These are phyloP conservation scores for Mucor sp. DNA, from an alignment of 371 early-diverging fungal species.

Conservation along the genomic window DNA sequence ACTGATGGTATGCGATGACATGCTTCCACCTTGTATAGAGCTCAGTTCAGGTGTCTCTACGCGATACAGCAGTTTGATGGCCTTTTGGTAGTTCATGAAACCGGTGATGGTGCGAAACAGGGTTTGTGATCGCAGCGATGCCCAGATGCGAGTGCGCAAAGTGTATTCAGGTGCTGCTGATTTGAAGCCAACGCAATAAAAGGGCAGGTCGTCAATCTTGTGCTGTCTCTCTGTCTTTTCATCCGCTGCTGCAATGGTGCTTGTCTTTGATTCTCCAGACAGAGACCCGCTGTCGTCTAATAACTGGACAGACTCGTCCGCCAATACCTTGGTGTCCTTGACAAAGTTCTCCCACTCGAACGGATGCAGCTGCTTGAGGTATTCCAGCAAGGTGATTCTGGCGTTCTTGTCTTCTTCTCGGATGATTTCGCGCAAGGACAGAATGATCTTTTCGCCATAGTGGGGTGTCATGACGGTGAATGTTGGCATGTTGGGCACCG, in stretches of 20 bases:
- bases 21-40: constrained; percentile 44
- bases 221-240: constrained; percentile 49
- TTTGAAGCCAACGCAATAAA: constrained; percentile 84
- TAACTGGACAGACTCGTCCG: constrained; percentile 53
- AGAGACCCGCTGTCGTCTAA: constrained; percentile 1
- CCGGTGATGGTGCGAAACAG: constrained; percentile 87
- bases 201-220: constrained; percentile 77
- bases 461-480: constrained; percentile 90
- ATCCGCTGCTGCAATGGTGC: constrained; percentile 11
- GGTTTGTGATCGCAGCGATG: constrained; percentile 86
- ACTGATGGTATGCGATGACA: constrained; percentile 11
- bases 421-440: constrained; percentile 82
- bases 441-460: constrained; percentile 86
- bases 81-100: constrained; percentile 87
- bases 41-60: constrained; percentile 77
- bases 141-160: constrained; percentile 88
- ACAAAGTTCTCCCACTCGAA: constrained; percentile 93
- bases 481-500: constrained; percentile 83
- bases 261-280: constrained; percentile 6
- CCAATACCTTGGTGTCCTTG: constrained; percentile 80
- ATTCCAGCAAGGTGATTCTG: constrained; percentile 81
- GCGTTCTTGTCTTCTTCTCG: constrained; percentile 81
- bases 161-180: constrained; percentile 83
- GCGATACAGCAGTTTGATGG: constrained; percentile 79
- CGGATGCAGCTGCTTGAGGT: constrained; percentile 79